Conservation (phyloP, 2,329 filamentous ascomycete genomes). For the Colletotrichum filicis region DNA sequence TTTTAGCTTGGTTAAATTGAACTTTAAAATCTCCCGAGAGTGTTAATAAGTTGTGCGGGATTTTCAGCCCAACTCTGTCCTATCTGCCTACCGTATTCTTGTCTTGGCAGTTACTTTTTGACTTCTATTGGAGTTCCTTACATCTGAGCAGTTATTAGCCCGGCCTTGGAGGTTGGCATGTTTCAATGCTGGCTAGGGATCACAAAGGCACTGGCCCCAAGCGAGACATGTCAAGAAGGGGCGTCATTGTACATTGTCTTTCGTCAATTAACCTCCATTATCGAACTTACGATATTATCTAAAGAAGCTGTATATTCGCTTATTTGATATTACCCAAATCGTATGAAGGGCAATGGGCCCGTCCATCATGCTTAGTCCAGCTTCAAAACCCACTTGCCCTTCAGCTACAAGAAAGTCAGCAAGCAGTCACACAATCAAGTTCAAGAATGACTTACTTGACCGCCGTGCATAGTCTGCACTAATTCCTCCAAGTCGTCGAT, state of each 20-base stretch:
- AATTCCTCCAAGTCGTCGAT: slow-evolving; percentile 38
- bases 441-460: background rate
- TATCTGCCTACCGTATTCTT: background rate
- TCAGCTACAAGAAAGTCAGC: background rate
- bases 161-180: too few relatives aligned
- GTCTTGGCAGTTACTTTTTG: background rate
- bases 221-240: too few relatives aligned
- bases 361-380: background rate
- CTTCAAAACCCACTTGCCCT: slow-evolving; percentile 29
- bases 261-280: background rate
- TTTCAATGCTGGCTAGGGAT: too few relatives aligned
- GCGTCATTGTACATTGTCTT: background rate
- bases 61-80: background rate
- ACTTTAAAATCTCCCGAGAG: background rate
- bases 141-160: too few relatives aligned
- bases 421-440: too few relatives aligned
- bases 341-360: background rate
- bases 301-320: background rate
- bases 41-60: background rate
- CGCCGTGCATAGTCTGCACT: slow-evolving; percentile 11
- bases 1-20: background rate
- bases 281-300: background rate
- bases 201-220: too few relatives aligned
- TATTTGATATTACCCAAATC: background rate
- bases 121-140: too few relatives aligned